A percentile compares a stretch with the other conserved stretches of the same genome.
Evolutionary conservation across 345 rosid species (phyloP).

Genomic region (Trapa bicornis): DNA sequence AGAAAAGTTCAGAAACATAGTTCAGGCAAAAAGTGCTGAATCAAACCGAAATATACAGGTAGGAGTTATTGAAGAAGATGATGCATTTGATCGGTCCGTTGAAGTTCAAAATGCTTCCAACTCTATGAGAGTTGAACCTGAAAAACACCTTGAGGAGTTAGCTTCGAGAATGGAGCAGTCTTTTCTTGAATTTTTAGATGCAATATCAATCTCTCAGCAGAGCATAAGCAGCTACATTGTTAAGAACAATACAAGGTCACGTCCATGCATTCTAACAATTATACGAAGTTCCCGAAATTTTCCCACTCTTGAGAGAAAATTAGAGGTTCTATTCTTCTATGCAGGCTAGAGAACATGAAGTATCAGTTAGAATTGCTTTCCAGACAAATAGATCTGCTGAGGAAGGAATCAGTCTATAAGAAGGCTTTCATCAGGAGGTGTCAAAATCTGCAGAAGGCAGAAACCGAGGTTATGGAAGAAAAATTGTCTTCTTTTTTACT

Average conservation of each 20-base stretch:
- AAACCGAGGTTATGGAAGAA: conserved; percentile 45
- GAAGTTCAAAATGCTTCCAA: background rate
- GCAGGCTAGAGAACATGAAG: conserved; percentile 44
- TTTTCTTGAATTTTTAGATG: conserved; percentile 4
- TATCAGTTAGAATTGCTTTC: conserved; percentile 15
- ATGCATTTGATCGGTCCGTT: background rate
- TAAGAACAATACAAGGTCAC: conserved; percentile 6
- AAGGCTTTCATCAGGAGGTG: conserved; percentile 50
- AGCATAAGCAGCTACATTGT: background rate
- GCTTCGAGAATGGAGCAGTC: background rate
- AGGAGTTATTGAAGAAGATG: conserved; percentile 2
- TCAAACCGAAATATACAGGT: conserved; percentile 7
- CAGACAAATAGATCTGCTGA: conserved; percentile 15
- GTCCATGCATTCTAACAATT: background rate
- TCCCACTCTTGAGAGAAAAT: background rate
- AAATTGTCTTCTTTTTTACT: background rate
- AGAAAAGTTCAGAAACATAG: conserved; percentile 20
- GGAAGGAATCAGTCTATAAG: conserved; percentile 34
- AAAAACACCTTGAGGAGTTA: background rate
- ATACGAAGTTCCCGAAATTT: background rate
- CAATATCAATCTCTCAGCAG: background rate
- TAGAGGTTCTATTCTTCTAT: background rate
- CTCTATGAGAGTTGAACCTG: background rate
- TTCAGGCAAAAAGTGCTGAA: conserved; percentile 9
- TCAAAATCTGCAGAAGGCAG: conserved; percentile 66